Conservation (phyloP, 768 basidiomycete species). For the Steccherinum ochraceum region DNA sequence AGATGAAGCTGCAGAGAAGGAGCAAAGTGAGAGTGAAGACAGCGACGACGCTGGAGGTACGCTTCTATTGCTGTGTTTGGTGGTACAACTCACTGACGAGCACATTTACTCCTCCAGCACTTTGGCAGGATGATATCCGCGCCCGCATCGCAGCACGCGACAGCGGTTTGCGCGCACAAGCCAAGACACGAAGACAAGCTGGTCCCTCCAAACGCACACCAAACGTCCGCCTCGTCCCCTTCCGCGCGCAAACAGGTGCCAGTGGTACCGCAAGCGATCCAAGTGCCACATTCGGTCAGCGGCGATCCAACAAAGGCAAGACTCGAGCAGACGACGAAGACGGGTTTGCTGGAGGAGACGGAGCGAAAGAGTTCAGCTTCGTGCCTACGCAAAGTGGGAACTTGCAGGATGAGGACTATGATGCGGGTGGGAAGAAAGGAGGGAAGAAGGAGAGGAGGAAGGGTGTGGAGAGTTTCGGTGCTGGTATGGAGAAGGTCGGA, state of each 20-base stretch:
- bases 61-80: slow-evolving; percentile 1
- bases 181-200: background rate
- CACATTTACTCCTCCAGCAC: slow-evolving; percentile 10
- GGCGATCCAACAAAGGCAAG: slow-evolving; percentile 31
- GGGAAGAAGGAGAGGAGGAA: slow-evolving; percentile 32
- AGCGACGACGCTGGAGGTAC: slow-evolving; percentile 32
- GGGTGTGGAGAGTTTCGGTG: slow-evolving; percentile 77
- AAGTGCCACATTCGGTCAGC: slow-evolving; percentile 65
- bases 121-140: slow-evolving; percentile 21
- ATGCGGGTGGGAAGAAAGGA: slow-evolving; percentile 16
- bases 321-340: slow-evolving; percentile 7
- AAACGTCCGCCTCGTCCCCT: slow-evolving; percentile 60
- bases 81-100: too few species aligned
- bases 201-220: slow-evolving; percentile 31
- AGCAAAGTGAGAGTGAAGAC: slow-evolving; percentile 34
- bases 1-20: slow-evolving; percentile 24
- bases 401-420: slow-evolving; percentile 26
- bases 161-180: slow-evolving; percentile 3
- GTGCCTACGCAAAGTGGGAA: slow-evolving; percentile 42
- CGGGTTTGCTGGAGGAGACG: slow-evolving; percentile 35
- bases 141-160: slow-evolving; percentile 19
- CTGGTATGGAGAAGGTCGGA: slow-evolving; percentile 81
- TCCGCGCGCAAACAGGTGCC: slow-evolving; percentile 39
- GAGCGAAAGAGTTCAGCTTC: slow-evolving; percentile 83
- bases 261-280: slow-evolving; percentile 31